Base-by-base conservation (phyloP, 345 rosid species). In the Orychophragmus violaceus region DNA sequence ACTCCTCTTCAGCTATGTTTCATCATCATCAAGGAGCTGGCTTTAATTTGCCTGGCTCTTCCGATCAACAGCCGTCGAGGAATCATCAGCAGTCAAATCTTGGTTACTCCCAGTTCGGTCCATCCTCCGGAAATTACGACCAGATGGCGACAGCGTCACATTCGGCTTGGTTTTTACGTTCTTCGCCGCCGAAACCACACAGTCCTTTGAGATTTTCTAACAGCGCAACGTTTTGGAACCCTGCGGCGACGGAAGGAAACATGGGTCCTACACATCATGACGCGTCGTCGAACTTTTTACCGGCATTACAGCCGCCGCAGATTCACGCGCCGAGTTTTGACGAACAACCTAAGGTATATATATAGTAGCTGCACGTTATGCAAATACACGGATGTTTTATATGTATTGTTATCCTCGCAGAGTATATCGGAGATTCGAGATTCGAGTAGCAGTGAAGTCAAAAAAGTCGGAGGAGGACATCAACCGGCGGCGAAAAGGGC, bases 141-240 rank as follows among this genome's bases (percentile, higher is more conserved):
- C 77, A 66, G 18, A 66, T 52, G 62, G 57, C 54, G 33, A 27
- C 60, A 14, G 70, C 80, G 32, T 32, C 81, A 57, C 76, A 88
- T 44, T 41, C 75, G 14, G 61, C 83, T 51, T 89, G 90, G 96
- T 84, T 89, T 82, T 48, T 84, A 44, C 82, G 92, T 68, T 70
- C 62, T 52, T 82, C 96, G 1, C 84, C 96, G 0, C 91, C 76
- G 14, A 74, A 71, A 55, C 70, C 76, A 25, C 76, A 71, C 7
- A 71, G 76, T 35, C 96, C 85, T 51, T 74, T 90, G 71, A 90
- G 87, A 24, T 88, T 94, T 75, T 90, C 99, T 56, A 94, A 94
- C 69, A 90, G 90, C 77, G 85, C 95, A 4, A 85, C 92, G 16
- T 90, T 87, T 66, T 90, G 97, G 99, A 88, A 85, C 68, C 77